Evolutionary conservation across 768 basidiomycete species (phyloP).

Genomic region (Pulveroboletus ravenelii): DNA sequence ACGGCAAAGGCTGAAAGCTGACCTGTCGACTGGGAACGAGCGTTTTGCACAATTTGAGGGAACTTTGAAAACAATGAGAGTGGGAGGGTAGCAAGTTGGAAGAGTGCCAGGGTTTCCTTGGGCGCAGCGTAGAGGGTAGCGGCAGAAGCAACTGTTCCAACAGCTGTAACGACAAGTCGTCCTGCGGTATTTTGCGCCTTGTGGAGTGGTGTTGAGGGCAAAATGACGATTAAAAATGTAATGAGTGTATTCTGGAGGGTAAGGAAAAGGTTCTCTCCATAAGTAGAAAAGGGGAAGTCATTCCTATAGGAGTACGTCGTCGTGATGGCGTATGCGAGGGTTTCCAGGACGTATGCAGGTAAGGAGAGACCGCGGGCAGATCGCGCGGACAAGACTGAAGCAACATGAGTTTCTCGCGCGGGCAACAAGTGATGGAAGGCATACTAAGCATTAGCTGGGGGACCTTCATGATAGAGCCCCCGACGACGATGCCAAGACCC

Average conservation of each 20-base stretch:
- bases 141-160: conserved; percentile 33
- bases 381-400: conserved; percentile 58
- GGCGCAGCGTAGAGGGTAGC: conserved; percentile 47
- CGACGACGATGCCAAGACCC: conserved; percentile 88
- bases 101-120: conserved; percentile 48
- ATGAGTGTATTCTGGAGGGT: conserved; percentile 85
- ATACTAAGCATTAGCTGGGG: conserved; percentile 86
- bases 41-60: conserved; percentile 88
- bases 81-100: conserved; percentile 86
- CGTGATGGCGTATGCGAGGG: conserved; percentile 84
- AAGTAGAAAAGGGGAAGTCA: conserved; percentile 91
- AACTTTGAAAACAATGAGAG: conserved; percentile 89
- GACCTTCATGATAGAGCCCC: conserved; percentile 93
- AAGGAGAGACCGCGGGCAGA: conserved; percentile 88
- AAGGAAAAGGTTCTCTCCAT: conserved; percentile 95
- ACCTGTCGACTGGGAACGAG: conserved; percentile 72
- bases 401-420: neutral
- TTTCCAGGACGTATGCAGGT: conserved; percentile 85
- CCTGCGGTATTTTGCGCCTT: conserved; percentile 26
- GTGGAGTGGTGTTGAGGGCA: conserved; percentile 36
- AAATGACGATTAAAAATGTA: conserved; percentile 79
- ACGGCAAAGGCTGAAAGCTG: conserved; percentile 94
- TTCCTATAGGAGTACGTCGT: conserved; percentile 83
- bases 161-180: conserved; percentile 29
- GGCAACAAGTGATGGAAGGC: conserved; percentile 19